These are phyloP conservation scores for Exophiala sideris DNA, from an alignment of 2,329 filamentous ascomycete species.

Conservation along the genomic window DNA sequence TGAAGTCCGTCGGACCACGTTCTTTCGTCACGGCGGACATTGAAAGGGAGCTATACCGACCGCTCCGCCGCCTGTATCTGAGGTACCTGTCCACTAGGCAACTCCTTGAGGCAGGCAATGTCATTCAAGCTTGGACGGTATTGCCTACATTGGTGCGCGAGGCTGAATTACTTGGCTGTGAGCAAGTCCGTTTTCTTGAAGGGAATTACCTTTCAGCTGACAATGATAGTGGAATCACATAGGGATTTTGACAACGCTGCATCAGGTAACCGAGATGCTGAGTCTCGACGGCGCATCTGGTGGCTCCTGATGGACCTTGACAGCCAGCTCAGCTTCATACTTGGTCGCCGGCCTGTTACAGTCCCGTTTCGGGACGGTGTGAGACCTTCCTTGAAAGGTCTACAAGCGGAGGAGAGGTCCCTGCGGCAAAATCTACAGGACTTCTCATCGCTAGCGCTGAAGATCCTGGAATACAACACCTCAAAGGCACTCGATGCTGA, in stretches of 20 bases:
- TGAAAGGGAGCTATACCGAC: background rate
- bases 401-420: constrained; percentile 5
- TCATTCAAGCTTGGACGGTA: constrained; percentile 17
- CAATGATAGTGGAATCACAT: constrained; percentile 13
- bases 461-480: constrained; percentile 8
- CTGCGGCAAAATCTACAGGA: constrained; percentile 7
- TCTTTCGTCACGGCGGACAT: background rate
- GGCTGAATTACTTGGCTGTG: constrained; percentile 17
- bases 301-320: constrained; percentile 23
- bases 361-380: constrained; percentile 2
- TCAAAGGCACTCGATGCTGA: background rate
- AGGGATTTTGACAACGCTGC: background rate
- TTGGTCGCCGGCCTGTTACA: constrained; percentile 19
- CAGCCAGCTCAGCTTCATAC: constrained; percentile 17
- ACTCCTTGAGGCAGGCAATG: constrained; percentile 14
- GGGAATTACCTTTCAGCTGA: background rate
- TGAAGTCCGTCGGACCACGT: background rate
- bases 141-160: constrained; percentile 16
- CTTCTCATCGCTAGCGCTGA: constrained; percentile 14
- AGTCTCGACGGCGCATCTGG: constrained; percentile 18
- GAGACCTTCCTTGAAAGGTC: background rate
- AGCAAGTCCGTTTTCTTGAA: background rate
- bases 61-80: constrained; percentile 9
- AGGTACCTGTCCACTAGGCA: constrained; percentile 10
- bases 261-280: background rate